A percentile compares a stretch with the other conserved stretches of the same genome.
These are phyloP conservation scores for Nemania serpens DNA, from an alignment of 2,329 filamentous ascomycete genomes.

Conservation along the genomic window DNA sequence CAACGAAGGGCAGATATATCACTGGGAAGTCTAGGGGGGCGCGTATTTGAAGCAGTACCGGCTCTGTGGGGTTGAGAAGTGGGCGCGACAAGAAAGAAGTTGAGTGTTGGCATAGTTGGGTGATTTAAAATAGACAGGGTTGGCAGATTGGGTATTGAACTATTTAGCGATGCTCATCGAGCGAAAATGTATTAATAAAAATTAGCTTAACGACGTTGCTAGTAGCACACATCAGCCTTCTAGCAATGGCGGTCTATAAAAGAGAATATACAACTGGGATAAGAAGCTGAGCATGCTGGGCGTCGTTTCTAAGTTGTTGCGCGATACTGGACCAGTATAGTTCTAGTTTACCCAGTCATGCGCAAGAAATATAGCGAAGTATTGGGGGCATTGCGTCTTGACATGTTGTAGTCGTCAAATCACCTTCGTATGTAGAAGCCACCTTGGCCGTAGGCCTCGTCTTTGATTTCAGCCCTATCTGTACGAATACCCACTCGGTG, in stretches of 20 bases:
- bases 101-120: not conserved
- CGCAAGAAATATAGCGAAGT: not conserved
- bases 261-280: not conserved
- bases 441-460: constrained; percentile 54
- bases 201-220: not conserved
- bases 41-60: too few relatives aligned
- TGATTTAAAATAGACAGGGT: not conserved
- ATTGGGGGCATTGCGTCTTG: not conserved
- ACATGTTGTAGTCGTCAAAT: not conserved
- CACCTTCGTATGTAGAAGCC: constrained; percentile 53
- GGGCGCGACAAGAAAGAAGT: too few relatives aligned
- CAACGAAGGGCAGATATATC: not conserved
- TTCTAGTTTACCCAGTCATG: not conserved
- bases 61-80: too few relatives aligned
- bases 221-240: not conserved
- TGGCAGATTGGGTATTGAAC: not conserved
- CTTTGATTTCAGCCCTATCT: constrained; percentile 50
- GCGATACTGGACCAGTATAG: not conserved
- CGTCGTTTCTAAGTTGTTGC: too few relatives aligned
- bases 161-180: not conserved
- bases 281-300: too few relatives aligned
- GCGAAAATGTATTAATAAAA: not conserved
- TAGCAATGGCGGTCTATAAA: not conserved
- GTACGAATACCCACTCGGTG: constrained; percentile 64
- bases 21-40: too few relatives aligned